Conservation (phyloP, 306 rosid genomes). For the Cyamopsis tetragonoloba region DNA sequence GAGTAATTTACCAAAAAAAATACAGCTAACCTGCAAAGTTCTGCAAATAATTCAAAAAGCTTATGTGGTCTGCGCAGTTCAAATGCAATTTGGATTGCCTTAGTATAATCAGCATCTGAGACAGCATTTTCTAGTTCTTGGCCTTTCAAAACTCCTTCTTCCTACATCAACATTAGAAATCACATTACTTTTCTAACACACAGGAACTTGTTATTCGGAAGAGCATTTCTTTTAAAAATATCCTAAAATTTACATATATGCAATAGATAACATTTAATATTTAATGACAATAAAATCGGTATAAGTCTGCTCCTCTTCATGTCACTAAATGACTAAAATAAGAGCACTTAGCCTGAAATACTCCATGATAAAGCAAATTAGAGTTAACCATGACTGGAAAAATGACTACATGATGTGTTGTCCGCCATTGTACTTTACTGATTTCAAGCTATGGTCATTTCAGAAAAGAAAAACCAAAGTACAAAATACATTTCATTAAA, state of each 20-base stretch:
- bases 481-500: neutral
- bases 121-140: conserved; percentile 96
- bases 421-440: neutral
- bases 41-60: conserved; percentile 58
- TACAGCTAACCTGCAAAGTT: conserved; percentile 73
- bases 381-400: neutral
- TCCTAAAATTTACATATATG: neutral
- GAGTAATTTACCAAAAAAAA: conserved; percentile 1
- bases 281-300: neutral
- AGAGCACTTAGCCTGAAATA: neutral
- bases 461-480: neutral
- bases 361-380: neutral
- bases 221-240: neutral
- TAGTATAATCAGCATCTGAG: conserved; percentile 72
- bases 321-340: neutral
- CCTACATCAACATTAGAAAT: conserved; percentile 52
- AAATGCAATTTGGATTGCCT: conserved; percentile 85
- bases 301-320: neutral
- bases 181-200: neutral
- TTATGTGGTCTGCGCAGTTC: conserved; percentile 81
- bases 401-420: neutral
- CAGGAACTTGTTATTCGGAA: neutral
- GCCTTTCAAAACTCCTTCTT: conserved; percentile 80
- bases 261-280: neutral
- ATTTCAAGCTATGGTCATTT: neutral